Conservation (phyloP, 2,329 filamentous ascomycete species). For the Colletotrichum godetiae region DNA sequence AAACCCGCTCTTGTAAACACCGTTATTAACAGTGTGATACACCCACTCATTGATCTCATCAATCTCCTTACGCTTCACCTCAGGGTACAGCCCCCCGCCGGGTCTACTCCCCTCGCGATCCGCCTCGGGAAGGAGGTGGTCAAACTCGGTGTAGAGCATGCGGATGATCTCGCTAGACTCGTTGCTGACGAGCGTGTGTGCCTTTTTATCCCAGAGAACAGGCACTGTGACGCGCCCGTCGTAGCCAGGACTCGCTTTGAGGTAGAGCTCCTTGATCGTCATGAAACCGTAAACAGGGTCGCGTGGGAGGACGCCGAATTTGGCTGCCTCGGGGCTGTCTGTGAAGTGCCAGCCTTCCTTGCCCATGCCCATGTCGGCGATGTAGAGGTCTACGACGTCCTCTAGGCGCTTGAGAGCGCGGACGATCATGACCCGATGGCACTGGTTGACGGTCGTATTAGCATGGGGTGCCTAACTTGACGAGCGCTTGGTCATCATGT, state of each 20-base stretch:
- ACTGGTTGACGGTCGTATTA: slow-evolving; percentile 50
- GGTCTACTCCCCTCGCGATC: slow-evolving; percentile 62
- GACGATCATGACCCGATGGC: slow-evolving; percentile 79
- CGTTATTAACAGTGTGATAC: slow-evolving; percentile 64
- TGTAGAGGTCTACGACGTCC: slow-evolving; percentile 74
- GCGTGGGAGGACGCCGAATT: slow-evolving; percentile 59
- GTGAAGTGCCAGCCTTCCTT: slow-evolving; percentile 66
- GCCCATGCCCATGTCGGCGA: slow-evolving; percentile 74
- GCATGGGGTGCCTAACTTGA: neutral
- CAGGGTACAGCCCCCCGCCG: slow-evolving; percentile 68
- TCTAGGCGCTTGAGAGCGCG: slow-evolving; percentile 80
- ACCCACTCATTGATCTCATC: slow-evolving; percentile 77
- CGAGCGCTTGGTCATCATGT: too few species aligned
- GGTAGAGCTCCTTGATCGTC: slow-evolving; percentile 78
- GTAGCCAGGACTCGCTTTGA: slow-evolving; percentile 74
- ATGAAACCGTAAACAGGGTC: slow-evolving; percentile 75
- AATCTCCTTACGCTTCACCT: slow-evolving; percentile 63
- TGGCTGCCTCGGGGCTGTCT: slow-evolving; percentile 39
- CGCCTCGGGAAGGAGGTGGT: slow-evolving; percentile 65
- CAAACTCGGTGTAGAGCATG: slow-evolving; percentile 83
- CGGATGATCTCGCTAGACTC: slow-evolving; percentile 87
- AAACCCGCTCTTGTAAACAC: slow-evolving; percentile 70
- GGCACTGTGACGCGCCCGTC: slow-evolving; percentile 79
- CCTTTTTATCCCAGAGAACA: slow-evolving; percentile 76
- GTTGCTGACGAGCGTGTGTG: slow-evolving; percentile 81